Percentiles rank a stretch among this genome's conserved stretches.
These are phyloP conservation scores for Nematocida major DNA, from an alignment of 371 early-diverging fungal species.

Conservation along the genomic window DNA sequence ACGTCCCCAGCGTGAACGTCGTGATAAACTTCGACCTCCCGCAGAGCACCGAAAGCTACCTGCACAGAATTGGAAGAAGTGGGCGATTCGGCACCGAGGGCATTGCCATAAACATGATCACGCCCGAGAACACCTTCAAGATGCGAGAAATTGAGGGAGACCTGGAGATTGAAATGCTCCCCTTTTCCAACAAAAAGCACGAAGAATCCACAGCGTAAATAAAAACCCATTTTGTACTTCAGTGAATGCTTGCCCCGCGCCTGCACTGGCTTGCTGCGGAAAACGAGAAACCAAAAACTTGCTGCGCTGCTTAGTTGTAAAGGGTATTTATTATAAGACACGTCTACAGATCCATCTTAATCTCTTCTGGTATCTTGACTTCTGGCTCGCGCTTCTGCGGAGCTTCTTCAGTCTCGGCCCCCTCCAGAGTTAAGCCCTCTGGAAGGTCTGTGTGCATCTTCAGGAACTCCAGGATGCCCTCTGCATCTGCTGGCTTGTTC, in stretches of 20 bases:
- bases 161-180: conserved; percentile 82
- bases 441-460: conserved; percentile 25
- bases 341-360: conserved; percentile 45
- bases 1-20: conserved; percentile 94
- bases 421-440: neutral
- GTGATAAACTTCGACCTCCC: conserved; percentile 99
- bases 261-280: no score
- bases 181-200: conserved; percentile 29
- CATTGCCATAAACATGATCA: conserved; percentile 87
- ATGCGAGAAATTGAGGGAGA: conserved; percentile 78
- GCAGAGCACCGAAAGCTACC: conserved; percentile 90
- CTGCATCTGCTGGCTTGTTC: conserved; percentile 22
- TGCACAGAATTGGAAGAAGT: conserved; percentile 97
- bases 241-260: no score
- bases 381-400: neutral
- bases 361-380: neutral
- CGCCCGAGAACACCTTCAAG: conserved; percentile 72
- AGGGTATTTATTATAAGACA: neutral
- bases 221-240: no score
- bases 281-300: no score
- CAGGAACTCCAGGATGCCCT: conserved; percentile 27
- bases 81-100: conserved; percentile 95
- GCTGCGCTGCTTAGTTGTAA: neutral
- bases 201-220: neutral
- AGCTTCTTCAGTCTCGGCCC: neutral